Base-by-base conservation (phyloP, 805 yeast species). In the Jamesozyma lodderae region DNA sequence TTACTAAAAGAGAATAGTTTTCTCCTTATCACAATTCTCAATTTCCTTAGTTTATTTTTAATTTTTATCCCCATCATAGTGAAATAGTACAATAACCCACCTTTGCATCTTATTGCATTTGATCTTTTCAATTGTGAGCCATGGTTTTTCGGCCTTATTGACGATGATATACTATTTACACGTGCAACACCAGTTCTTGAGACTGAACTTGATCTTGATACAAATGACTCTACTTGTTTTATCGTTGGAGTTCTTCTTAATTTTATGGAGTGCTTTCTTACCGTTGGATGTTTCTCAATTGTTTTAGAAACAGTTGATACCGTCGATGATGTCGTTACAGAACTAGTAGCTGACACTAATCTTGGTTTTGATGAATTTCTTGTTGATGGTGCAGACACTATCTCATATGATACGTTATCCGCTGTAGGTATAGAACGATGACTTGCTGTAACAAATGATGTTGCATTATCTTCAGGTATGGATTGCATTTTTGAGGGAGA, bases 21-120 rank as follows among this genome's bases (percentile, higher is more conserved):
- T 39, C 46, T 60, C 26, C 48, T 44, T 1, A 63, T 39, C 2
- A 56, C 53, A 9, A 45, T 31, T 36, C 61, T 53, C 52, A 63
- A 47, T 21, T 45, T 53, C 22, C 41, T 55, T 19, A 59, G 33
- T 33, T 43, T 46, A n/a, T 38, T 49, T 25, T 47, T 55, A 17
- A 58, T 44, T 13, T 46, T 49, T 6, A 42, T 34, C 13, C 62
- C 64, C 35, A 58, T 24, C 16, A 38, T 35, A 11, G 49, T 48
- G 35, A 64, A 48, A 34, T 53, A 59, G 10, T 60, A 44, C 22
- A 66, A 47, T 46, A 67, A 52, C 13, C 69, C 69, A 32, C 67
- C 62, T 31, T 59, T 57, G 41, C 63, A 63, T 40, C 59, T 59
- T 23, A 65, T 50, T 5, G 68, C 70, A 33, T 60, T 52, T 1